Percentiles rank a stretch among this genome's conserved stretches.
phyloP scores from a whole-genome alignment of 257 asterid species.

The Ilex asprella region DNA sequence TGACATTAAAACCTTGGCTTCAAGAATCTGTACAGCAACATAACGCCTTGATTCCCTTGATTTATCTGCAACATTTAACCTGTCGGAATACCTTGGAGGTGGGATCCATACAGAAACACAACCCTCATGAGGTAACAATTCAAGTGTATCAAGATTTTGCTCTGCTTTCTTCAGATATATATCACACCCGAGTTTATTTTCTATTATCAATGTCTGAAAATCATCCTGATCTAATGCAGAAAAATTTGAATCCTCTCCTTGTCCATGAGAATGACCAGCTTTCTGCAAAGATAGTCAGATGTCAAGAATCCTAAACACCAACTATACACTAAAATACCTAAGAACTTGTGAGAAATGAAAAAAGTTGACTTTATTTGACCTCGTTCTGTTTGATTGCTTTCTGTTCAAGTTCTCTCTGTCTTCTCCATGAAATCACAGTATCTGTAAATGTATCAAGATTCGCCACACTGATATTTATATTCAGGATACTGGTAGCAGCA shows the following conservation, averaged over 20 bases:
- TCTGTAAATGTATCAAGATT: constrained; percentile 73
- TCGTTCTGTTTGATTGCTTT: constrained; percentile 66
- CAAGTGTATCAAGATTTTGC: constrained; percentile 41
- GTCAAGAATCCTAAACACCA: not conserved
- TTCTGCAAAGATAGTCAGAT: constrained; percentile 38
- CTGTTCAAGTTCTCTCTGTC: constrained; percentile 86
- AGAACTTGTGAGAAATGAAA: constrained; percentile 7
- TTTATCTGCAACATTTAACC: constrained; percentile 77
- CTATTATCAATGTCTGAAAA: constrained; percentile 69
- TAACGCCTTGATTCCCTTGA: constrained; percentile 84
- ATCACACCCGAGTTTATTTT: constrained; percentile 95
- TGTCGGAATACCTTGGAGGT: constrained; percentile 93
- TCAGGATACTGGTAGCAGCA: constrained; percentile 80
- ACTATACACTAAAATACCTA: not conserved
- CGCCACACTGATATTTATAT: constrained; percentile 82
- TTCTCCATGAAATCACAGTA: constrained; percentile 77
- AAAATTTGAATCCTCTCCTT: constrained; percentile 39
- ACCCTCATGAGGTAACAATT: constrained; percentile 45
- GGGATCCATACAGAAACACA: constrained; percentile 65
- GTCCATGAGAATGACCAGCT: constrained; percentile 44
- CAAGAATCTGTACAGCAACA: constrained; percentile 73
- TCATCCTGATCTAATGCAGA: constrained; percentile 90
- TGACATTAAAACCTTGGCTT: constrained; percentile 64
- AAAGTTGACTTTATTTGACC: constrained; percentile 31
- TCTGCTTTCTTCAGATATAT: constrained; percentile 58